phyloP scores from a whole-genome alignment of 176 grass and related monocot species.

The Hsuehochloa calcarea region DNA sequence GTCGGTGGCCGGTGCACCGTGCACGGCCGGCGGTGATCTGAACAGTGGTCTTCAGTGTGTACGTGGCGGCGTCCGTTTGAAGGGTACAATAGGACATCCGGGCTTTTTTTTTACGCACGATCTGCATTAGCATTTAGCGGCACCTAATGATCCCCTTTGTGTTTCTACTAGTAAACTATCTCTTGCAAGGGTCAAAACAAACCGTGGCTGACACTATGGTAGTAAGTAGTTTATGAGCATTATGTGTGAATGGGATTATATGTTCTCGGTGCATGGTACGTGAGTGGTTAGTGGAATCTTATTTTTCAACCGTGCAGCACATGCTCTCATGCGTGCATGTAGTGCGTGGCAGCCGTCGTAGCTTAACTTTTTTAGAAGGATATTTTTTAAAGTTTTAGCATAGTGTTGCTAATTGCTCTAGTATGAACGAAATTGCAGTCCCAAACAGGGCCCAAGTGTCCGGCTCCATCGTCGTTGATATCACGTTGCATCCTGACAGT shows the following conservation, averaged over 20 bases:
- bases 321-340: background rate
- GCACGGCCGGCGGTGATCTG: slow-evolving; percentile 35
- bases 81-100: background rate
- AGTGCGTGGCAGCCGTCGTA: background rate
- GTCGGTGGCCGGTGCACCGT: slow-evolving; percentile 33
- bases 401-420: background rate
- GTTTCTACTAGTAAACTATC: background rate
- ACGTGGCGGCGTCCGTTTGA: background rate
- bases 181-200: background rate
- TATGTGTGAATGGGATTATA: background rate
- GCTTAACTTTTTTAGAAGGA: background rate
- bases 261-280: background rate
- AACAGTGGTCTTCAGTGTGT: background rate
- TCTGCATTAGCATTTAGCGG: background rate
- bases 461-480: background rate
- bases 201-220: background rate
- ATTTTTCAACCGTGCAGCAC: background rate
- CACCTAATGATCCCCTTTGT: background rate
- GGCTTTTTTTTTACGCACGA: background rate
- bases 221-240: background rate
- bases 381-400: background rate
- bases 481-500: background rate
- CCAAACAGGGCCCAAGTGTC: background rate
- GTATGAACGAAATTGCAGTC: background rate
- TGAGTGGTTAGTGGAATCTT: slow-evolving; percentile 14